These are phyloP conservation scores for Penicillium ucsense DNA, from an alignment of 495 filamentous ascomycete genomes.

Conservation along the genomic window DNA sequence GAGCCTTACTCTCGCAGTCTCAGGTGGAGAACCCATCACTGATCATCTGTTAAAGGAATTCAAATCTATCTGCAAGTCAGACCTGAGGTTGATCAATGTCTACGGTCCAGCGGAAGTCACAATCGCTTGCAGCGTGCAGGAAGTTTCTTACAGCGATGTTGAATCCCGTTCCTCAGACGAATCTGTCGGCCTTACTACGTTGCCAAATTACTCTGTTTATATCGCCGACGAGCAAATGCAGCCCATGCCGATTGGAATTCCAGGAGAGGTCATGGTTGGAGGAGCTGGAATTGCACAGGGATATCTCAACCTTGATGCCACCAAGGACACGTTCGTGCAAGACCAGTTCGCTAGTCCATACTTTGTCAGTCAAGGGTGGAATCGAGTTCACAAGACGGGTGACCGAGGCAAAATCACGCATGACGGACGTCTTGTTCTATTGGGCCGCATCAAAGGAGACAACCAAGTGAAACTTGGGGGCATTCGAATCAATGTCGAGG, in stretches of 20 bases:
- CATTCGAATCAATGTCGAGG: slow-evolving; percentile 41
- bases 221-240: slow-evolving; percentile 33
- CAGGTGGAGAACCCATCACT: slow-evolving; percentile 15
- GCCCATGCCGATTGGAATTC: slow-evolving; percentile 29
- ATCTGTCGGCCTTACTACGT: slow-evolving; percentile 14
- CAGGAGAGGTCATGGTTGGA: slow-evolving; percentile 38
- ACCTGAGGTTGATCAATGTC: slow-evolving; percentile 19
- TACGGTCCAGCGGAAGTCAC: slow-evolving; percentile 28
- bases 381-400: slow-evolving; percentile 12
- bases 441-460: slow-evolving; percentile 33
- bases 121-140: slow-evolving; percentile 10
- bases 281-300: slow-evolving; percentile 33
- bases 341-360: slow-evolving; percentile 19
- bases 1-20: slow-evolving; percentile 1
- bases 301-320: slow-evolving; percentile 31
- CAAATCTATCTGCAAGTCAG: slow-evolving; percentile 6
- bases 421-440: slow-evolving; percentile 24
- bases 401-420: slow-evolving; percentile 14
- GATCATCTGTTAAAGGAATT: slow-evolving; percentile 11
- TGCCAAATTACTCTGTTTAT: slow-evolving; percentile 38
- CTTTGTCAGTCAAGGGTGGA: slow-evolving; percentile 19
- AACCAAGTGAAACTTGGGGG: slow-evolving; percentile 45
- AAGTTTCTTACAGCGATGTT: slow-evolving; percentile 7
- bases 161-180: neutral
- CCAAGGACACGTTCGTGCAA: slow-evolving; percentile 21